Conservation (phyloP, 164 flowering plant genomes). For the Magnolia officinalis region DNA sequence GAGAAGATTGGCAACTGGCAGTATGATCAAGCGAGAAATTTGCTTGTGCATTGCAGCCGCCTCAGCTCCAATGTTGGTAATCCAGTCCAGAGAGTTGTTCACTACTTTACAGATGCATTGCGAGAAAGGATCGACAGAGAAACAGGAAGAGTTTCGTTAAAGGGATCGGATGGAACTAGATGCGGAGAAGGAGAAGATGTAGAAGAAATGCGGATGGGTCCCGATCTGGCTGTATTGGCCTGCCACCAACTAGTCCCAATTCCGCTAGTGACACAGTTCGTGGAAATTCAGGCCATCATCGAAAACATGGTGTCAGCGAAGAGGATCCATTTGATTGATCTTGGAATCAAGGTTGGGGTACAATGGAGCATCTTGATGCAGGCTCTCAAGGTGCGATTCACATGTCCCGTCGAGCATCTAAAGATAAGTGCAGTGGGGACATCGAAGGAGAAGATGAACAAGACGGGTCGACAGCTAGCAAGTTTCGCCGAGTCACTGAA, state of each 20-base stretch:
- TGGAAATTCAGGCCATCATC: conserved; percentile 45
- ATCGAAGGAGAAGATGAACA: conserved; percentile 15
- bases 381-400: conserved; percentile 28
- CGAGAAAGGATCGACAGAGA: conserved; percentile 40
- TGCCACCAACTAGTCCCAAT: conserved; percentile 32
- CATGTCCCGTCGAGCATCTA: conserved; percentile 35
- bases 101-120: conserved; percentile 50
- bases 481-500: conserved; percentile 35
- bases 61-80: conserved; percentile 31
- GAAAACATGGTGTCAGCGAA: conserved; percentile 32
- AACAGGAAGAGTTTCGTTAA: conserved; percentile 26
- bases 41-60: conserved; percentile 33
- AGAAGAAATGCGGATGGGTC: conserved; percentile 19
- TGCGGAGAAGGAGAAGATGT: conserved; percentile 1
- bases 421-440: conserved; percentile 41
- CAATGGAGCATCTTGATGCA: conserved; percentile 49
- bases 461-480: conserved; percentile 30
- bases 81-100: conserved; percentile 46
- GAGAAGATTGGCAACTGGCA: conserved; percentile 44
- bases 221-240: conserved; percentile 17
- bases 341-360: conserved; percentile 34
- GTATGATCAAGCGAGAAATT: conserved; percentile 34
- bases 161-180: conserved; percentile 6
- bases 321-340: conserved; percentile 47
- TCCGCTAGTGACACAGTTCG: conserved; percentile 28